phyloP scores from a whole-genome alignment of 192 early-diverging fungal genomes.

The Phycomyces nitens region DNA sequence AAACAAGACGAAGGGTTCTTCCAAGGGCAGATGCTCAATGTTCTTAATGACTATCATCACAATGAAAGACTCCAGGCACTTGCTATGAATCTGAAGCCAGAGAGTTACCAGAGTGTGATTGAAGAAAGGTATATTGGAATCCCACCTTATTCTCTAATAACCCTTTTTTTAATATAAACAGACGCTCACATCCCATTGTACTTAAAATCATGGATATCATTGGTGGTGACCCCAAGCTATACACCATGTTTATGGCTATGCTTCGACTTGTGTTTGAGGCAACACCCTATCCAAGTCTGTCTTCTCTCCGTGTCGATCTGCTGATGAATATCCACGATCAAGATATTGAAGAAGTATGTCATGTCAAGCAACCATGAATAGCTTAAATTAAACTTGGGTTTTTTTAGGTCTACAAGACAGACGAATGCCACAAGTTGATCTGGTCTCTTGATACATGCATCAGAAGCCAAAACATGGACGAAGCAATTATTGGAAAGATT shows the following conservation, averaged over 20 bases:
- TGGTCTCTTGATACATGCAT: slow-evolving; percentile 58
- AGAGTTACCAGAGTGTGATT: slow-evolving; percentile 24
- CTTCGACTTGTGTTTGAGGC: slow-evolving; percentile 34
- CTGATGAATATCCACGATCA: slow-evolving; percentile 55
- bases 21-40: slow-evolving; percentile 24
- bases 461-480: slow-evolving; percentile 53
- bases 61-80: slow-evolving; percentile 22
- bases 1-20: slow-evolving; percentile 39
- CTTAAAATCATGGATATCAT: slow-evolving; percentile 43
- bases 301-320: slow-evolving; percentile 53
- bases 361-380: neutral
- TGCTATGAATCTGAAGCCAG: slow-evolving; percentile 26
- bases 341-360: slow-evolving; percentile 41
- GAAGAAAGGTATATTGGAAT: slow-evolving; percentile 22
- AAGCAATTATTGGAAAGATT: slow-evolving; percentile 49
- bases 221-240: slow-evolving; percentile 37
- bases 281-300: slow-evolving; percentile 37
- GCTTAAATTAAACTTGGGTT: neutral
- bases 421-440: slow-evolving; percentile 49
- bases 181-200: slow-evolving; percentile 33
- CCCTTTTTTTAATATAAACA: slow-evolving; percentile 2
- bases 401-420: slow-evolving; percentile 44
- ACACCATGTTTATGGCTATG: slow-evolving; percentile 38
- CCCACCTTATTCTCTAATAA: neutral
- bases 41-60: slow-evolving; percentile 38